Conservation (phyloP, 768 basidiomycete genomes). For the Auricularia cornea region DNA sequence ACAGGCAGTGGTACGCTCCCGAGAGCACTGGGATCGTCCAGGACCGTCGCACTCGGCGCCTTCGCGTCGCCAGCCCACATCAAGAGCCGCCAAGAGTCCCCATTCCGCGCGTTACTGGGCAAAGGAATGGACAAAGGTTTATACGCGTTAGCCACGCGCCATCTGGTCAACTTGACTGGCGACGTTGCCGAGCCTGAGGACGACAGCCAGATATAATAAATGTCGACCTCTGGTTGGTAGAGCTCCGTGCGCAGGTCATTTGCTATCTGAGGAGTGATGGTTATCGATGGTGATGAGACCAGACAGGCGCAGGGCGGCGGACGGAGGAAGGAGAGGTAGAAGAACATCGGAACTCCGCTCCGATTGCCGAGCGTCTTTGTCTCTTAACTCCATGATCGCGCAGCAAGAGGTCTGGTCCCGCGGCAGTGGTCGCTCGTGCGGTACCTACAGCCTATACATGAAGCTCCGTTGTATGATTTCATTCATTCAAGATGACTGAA, state of each 20-base stretch:
- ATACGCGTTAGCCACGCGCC: conserved; percentile 62
- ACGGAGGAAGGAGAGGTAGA: conserved; percentile 82
- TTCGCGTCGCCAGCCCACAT: conserved; percentile 36
- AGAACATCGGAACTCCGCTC: conserved; percentile 49
- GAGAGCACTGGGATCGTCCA: conserved; percentile 20
- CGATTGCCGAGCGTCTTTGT: no score
- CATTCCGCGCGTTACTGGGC: conserved; percentile 43
- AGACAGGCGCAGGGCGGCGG: conserved; percentile 59
- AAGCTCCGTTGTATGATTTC: no score
- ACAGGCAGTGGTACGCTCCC: conserved; percentile 44
- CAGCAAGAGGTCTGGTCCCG: no score
- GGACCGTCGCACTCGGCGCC: conserved; percentile 34
- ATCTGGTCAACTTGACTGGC: conserved; percentile 67
- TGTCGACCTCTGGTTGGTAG: conserved; percentile 43
- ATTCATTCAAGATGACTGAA: no score
- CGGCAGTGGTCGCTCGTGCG: no score
- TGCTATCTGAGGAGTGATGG: conserved; percentile 75
- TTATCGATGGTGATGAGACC: conserved; percentile 33
- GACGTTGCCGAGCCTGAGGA: not conserved
- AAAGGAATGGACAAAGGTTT: conserved; percentile 62
- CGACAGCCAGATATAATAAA: conserved; percentile 61
- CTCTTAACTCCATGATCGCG: no score
- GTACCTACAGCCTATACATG: no score
- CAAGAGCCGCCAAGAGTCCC: conserved; percentile 59
- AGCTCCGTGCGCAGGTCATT: conserved; percentile 86